Evolutionary conservation across 2,329 filamentous ascomycete genomes (phyloP), one percentile per base, ranked within the genome.

Genomic region (Rutstroemia sydowiana): DNA sequence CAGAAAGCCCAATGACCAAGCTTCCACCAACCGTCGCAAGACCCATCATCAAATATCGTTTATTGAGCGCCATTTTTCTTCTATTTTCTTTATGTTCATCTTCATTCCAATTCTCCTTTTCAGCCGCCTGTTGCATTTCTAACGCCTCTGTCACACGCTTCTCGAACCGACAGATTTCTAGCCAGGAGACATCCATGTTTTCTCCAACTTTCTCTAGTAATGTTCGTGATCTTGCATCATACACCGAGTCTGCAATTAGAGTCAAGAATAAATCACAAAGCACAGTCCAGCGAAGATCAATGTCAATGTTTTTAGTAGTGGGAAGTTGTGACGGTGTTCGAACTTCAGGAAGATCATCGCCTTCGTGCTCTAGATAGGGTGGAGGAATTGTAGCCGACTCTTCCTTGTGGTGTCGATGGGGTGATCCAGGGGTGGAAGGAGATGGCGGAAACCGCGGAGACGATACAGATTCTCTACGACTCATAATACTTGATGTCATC

Each of bases 21-120:
- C 92, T 88, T 56, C 93, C 93, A 51, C 93, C 93, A 8, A 97
- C 93, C 0, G 93, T 98, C 23, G 93, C 95, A 51, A 98, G 74
- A 9, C 93, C 93, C 91, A 98, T 96, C 73, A 96, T 87, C 66
- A 95, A 83, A 64, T 95, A 89, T 62, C 91, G 84, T 60, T 82
- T 82, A 66, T 87, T 95, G 54, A 91, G 74, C 1, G 88, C 88
- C 64, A 81, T 72, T 67, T 96, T 95, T 47, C 88, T 79, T 43
- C 93, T 81, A 53, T 76, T 79, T 68, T 95, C 89, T 76, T 97
- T 89, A 66, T 97, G 90, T 58, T 95, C 88, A 10, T 93, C 85
- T 68, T 98, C 93, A 59, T 96, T 95, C 93, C 93, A 98, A 57
- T 92, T 95, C 70, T 98, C 93, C 63, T 92, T 95, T 57, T 90